These are phyloP conservation scores for Malassezia nana DNA, from an alignment of 1,284 basidiomycete species.

Conservation along the genomic window DNA sequence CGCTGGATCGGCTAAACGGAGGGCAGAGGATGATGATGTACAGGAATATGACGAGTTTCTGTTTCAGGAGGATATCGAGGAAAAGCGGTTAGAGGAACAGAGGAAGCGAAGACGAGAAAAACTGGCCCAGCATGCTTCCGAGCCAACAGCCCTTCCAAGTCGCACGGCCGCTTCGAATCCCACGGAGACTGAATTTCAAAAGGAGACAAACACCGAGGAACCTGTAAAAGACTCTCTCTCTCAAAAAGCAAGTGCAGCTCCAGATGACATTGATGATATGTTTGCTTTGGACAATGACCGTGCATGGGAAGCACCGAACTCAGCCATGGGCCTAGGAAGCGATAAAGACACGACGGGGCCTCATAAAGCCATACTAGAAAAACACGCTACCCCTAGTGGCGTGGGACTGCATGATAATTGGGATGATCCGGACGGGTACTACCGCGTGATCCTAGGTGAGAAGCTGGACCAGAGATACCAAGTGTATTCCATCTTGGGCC, in stretches of 20 bases:
- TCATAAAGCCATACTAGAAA: neutral
- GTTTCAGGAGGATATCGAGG: constrained; percentile 11
- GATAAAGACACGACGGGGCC: constrained; percentile 21
- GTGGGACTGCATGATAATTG: constrained; percentile 52
- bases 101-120: constrained; percentile 25
- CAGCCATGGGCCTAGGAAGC: neutral
- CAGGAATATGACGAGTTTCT: neutral
- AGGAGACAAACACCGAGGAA: neutral
- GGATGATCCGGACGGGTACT: constrained; percentile 86
- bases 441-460: constrained; percentile 86
- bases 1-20: neutral
- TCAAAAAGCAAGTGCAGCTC: constrained; percentile 15
- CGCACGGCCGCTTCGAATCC: neutral
- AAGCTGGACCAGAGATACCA: constrained; percentile 80
- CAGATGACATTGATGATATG: constrained; percentile 42
- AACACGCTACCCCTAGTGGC: neutral
- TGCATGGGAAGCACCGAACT: neutral
- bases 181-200: neutral
- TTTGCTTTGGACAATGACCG: constrained; percentile 34
- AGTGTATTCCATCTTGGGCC: constrained; percentile 84
- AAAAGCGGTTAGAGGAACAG: constrained; percentile 24
- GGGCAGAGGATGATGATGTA: constrained; percentile 1
- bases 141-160: neutral
- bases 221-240: neutral
- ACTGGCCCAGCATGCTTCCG: constrained; percentile 1